Evolutionary conservation across 805 yeast species (phyloP), one percentile per base, ranked within the genome.

Genomic region (Candida stauntonica): DNA sequence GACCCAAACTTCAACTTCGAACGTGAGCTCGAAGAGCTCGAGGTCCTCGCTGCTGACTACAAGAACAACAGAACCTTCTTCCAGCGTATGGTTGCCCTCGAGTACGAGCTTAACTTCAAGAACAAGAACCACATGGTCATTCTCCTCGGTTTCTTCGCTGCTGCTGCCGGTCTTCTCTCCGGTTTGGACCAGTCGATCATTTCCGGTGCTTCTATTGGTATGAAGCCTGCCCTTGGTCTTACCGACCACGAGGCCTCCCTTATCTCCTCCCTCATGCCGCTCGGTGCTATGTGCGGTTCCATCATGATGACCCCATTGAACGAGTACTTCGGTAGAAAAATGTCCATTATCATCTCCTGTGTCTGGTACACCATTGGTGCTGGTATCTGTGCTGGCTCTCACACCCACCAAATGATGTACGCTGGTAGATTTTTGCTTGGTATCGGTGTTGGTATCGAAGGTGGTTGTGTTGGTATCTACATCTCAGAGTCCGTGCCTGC

Each of bases 161-260:
- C 82, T 5, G 68, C 73, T 42, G 84, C 81, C 20, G 86, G 86
- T 37, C 55, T 78, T 39, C 70, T 79, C 36, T 75, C 83, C 12
- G 86, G 86, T 47, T 60, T 78, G 33, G 86, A 79, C 60, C 86
- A 79, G 64, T 75, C 82, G 15, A 67, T 79, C 29, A 79, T 79
- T 42, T 69, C 78, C 19, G 86, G 85, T 54, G 86, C 86, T 3
- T 63, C 68, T 23, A 63, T 74, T 38, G 73, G 73, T 17, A 69
- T 78, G 70, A 63, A 61, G 13, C 55, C 56, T 2, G 67, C 64
- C 17, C 62, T 79, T 23, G 29, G 55, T 23, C 58, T 79, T 32
- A 50, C 63, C 15, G 40, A 61, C 5, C 61, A 64, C 45, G 66
- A 79, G 47, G 62, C 61, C 36, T 77, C 84, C 2, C 64, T 78